Percentiles rank a stretch among this genome's conserved stretches.
These are phyloP conservation scores for Calocera viscosa DNA, from an alignment of 768 basidiomycete genomes.

Conservation along the genomic window DNA sequence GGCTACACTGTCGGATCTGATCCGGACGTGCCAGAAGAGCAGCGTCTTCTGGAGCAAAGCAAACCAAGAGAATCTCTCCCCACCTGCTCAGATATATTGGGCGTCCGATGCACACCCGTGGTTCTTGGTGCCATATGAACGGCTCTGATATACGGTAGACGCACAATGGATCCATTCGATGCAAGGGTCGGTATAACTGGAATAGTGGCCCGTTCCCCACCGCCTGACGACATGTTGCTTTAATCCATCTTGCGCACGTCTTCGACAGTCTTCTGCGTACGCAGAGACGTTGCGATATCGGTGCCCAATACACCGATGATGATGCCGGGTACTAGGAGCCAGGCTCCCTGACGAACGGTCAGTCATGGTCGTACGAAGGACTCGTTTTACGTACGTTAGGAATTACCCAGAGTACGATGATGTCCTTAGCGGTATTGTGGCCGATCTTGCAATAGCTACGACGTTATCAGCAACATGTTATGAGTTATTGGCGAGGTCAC, in stretches of 20 bases:
- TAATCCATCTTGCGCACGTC: background rate
- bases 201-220: background rate
- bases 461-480: constrained; percentile 16
- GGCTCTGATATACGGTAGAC: background rate
- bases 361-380: constrained; percentile 8
- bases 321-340: constrained; percentile 59
- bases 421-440: constrained; percentile 47
- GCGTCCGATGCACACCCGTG: background rate
- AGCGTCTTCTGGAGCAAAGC: background rate
- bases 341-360: constrained; percentile 37
- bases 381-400: constrained; percentile 46
- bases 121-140: background rate
- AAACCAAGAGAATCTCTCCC: background rate
- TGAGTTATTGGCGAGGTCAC: background rate
- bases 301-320: constrained; percentile 48
- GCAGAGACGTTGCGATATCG: constrained; percentile 39
- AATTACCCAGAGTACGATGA: constrained; percentile 54
- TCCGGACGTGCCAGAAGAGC: constrained; percentile 1
- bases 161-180: background rate
- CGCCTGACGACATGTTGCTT: background rate
- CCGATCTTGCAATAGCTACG: constrained; percentile 50
- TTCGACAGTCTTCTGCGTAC: constrained; percentile 5
- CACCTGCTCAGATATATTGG: background rate
- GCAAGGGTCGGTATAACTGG: background rate
- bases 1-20: background rate